Evolutionary conservation across 2,329 filamentous ascomycete genomes (phyloP).

Genomic region (Clarireedia paspali): DNA sequence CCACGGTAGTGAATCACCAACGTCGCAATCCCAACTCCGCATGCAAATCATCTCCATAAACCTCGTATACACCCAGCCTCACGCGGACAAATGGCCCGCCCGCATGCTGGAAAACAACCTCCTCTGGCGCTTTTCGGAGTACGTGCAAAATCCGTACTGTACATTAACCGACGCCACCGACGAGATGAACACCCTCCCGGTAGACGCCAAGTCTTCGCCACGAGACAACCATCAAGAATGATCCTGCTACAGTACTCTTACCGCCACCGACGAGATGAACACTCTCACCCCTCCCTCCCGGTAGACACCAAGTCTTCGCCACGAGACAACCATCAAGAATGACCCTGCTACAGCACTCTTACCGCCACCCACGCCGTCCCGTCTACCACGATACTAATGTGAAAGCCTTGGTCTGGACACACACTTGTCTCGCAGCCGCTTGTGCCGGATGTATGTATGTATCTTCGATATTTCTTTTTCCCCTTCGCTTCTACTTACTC

Average conservation of each 20-base stretch:
- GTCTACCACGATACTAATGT: constrained; percentile 24
- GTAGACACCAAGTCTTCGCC: constrained; percentile 28
- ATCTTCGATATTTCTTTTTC: no score
- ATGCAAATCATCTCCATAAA: no score
- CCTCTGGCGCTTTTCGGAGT: no score
- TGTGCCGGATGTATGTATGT: constrained; percentile 7
- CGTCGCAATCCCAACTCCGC: no score
- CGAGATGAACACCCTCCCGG: constrained; percentile 29
- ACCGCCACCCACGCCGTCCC: constrained; percentile 21
- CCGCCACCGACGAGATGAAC: constrained; percentile 28
- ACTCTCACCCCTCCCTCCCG: constrained; percentile 28
- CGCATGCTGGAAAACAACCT: no score
- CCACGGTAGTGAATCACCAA: no score
- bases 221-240: constrained; percentile 32
- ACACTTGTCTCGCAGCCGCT: constrained; percentile 30
- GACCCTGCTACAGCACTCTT: constrained; percentile 26
- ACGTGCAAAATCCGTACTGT: no score
- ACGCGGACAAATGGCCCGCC: no score
- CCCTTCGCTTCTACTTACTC: no score
- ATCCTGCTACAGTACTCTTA: constrained; percentile 24
- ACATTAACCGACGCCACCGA: constrained; percentile 29
- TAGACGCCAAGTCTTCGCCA: constrained; percentile 28
- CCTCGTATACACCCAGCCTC: no score
- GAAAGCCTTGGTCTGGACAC: constrained; percentile 30
- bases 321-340: constrained; percentile 32